Evolutionary conservation across 1,284 basidiomycete genomes (phyloP).

Genomic region (Termitomyces sp.): DNA sequence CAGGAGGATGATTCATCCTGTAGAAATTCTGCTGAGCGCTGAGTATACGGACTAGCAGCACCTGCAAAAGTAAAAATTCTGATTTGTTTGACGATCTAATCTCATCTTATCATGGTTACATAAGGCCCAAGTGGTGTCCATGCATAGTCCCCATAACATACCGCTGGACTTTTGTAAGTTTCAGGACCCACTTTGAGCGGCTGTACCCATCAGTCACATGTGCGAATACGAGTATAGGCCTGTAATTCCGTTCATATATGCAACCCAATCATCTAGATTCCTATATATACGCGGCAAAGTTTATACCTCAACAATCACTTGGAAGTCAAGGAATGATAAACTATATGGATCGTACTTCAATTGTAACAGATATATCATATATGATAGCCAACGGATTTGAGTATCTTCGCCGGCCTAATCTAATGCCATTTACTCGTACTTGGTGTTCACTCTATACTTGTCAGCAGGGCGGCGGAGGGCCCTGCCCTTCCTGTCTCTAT

Average conservation of each 20-base stretch:
- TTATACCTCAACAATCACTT: not conserved
- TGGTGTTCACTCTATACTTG: conserved; percentile 16
- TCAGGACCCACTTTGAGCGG: no score
- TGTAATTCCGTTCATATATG: not conserved
- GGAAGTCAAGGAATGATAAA: not conserved
- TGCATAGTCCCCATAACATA: no score
- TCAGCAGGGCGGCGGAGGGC: conserved; percentile 27
- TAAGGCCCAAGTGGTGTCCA: no score
- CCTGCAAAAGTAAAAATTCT: not conserved
- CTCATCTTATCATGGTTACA: no score
- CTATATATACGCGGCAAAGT: not conserved
- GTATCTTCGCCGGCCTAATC: not conserved
- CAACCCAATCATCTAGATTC: not conserved
- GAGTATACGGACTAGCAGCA: no score
- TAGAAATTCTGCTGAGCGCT: not conserved
- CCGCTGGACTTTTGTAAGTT: no score
- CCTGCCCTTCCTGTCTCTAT: conserved; percentile 52
- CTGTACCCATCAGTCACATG: no score
- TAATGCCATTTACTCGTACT: conserved; percentile 1
- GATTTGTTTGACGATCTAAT: no score
- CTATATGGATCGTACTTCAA: not conserved
- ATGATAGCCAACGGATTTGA: not conserved
- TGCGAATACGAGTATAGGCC: no score
- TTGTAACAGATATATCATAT: not conserved
- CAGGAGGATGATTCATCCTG: conserved; percentile 29